These are phyloP conservation scores for Gelatoporia subvermispora DNA, from an alignment of 768 basidiomycete species.

Conservation along the genomic window DNA sequence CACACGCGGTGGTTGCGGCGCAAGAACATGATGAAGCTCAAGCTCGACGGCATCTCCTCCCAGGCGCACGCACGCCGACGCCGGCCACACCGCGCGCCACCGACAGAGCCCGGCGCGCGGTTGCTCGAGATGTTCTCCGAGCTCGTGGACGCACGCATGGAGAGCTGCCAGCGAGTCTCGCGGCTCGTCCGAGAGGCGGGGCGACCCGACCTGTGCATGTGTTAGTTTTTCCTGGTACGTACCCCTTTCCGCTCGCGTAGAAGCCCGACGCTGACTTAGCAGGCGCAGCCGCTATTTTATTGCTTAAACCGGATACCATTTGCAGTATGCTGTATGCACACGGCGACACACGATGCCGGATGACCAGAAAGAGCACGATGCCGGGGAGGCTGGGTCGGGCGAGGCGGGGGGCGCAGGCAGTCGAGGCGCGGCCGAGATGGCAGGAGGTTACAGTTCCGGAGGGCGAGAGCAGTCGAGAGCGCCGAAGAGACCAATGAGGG, in stretches of 20 bases:
- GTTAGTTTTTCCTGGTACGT: constrained; percentile 3
- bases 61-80: constrained; percentile 25
- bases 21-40: constrained; percentile 55
- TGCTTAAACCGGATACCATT: too few species aligned
- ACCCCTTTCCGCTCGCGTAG: too few species aligned
- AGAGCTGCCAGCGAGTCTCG: constrained; percentile 66
- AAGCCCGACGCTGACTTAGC: neutral
- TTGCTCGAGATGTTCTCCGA: constrained; percentile 66
- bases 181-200: constrained; percentile 39
- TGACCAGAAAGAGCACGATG: too few species aligned
- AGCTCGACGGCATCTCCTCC: constrained; percentile 37
- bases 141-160: constrained; percentile 71
- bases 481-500: too few species aligned
- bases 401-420: too few species aligned
- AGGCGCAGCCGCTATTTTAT: too few species aligned
- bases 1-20: constrained; percentile 50
- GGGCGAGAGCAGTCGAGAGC: too few species aligned
- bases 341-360: neutral
- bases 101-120: constrained; percentile 39
- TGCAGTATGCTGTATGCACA: neutral
- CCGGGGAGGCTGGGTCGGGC: too few species aligned
- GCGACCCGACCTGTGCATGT: constrained; percentile 9
- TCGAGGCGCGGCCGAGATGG: too few species aligned
- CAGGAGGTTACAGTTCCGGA: too few species aligned
- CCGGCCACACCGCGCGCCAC: constrained; percentile 23